Conservation (phyloP, 2,329 filamentous ascomycete genomes). For the Gliomastix tumulicola region DNA sequence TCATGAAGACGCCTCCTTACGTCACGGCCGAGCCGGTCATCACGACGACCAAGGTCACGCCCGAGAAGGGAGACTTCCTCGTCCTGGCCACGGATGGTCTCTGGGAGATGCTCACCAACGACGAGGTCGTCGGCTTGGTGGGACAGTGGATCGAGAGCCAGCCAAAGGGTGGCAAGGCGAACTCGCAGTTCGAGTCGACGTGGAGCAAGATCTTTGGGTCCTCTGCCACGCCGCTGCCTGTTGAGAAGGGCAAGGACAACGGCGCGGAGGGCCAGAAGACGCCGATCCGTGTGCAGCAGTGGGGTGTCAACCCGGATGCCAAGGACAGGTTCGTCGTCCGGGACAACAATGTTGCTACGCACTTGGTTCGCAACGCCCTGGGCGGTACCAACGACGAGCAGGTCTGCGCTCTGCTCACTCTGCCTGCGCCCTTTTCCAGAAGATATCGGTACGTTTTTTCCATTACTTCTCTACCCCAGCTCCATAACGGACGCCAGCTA, state of each 20-base stretch:
- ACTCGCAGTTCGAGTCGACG: conserved; percentile 60
- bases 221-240: conserved; percentile 52
- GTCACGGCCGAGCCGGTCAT: conserved; percentile 94
- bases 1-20: conserved; percentile 88
- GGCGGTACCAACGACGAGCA: conserved; percentile 92
- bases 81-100: conserved; percentile 95
- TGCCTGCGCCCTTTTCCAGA: conserved; percentile 85
- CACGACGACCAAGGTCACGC: conserved; percentile 86
- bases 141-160: conserved; percentile 94
- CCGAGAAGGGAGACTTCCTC: conserved; percentile 86
- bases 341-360: conserved; percentile 94
- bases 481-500: no score
- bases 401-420: conserved; percentile 82
- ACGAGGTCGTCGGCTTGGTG: conserved; percentile 93
- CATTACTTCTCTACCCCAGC: neutral
- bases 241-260: conserved; percentile 55
- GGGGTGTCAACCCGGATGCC: conserved; percentile 70
- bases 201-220: conserved; percentile 57
- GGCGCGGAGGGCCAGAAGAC: conserved; percentile 66
- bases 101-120: conserved; percentile 99
- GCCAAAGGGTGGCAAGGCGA: conserved; percentile 32
- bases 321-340: conserved; percentile 85
- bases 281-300: conserved; percentile 85
- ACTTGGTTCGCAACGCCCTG: conserved; percentile 89
- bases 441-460: conserved; percentile 63